These are phyloP conservation scores for California macrophylla DNA, from an alignment of 441 rosid species.

Conservation along the genomic window DNA sequence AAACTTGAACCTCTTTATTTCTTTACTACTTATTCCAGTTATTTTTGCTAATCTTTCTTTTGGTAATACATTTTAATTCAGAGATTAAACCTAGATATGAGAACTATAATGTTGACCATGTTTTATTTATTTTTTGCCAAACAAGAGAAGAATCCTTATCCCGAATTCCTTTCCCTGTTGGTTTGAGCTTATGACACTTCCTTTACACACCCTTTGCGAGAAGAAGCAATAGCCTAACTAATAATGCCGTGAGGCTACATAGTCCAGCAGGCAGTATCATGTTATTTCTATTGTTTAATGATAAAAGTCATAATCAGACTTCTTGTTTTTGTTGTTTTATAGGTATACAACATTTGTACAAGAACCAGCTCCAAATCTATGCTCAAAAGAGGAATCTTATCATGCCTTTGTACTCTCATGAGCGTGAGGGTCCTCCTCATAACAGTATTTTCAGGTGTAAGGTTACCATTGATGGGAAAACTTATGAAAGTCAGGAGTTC, in stretches of 20 bases:
- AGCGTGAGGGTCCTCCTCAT: conserved; percentile 61
- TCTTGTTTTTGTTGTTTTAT: conserved; percentile 6
- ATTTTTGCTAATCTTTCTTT: not conserved
- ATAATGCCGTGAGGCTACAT: not conserved
- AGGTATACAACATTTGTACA: conserved; percentile 38
- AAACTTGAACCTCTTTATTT: not conserved
- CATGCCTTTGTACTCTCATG: conserved; percentile 44
- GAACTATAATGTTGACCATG: not conserved
- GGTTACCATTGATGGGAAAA: conserved; percentile 45
- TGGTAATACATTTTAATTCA: not conserved
- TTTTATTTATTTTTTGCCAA: not conserved
- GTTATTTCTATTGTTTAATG: not conserved
- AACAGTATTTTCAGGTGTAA: conserved; percentile 44
- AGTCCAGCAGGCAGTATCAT: not conserved
- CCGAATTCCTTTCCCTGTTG: not conserved
- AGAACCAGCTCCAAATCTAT: conserved; percentile 42
- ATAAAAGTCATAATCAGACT: not conserved
- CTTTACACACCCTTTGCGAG: not conserved
- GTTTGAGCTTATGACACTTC: not conserved
- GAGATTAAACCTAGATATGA: not conserved
- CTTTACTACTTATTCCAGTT: not conserved
- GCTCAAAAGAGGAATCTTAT: conserved; percentile 42
- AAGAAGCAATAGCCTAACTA: not conserved
- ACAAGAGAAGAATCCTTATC: not conserved
- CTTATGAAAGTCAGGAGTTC: conserved; percentile 34